Evolutionary conservation across 2,329 filamentous ascomycete species (phyloP).

Genomic region (Cordyceps pruinosa): DNA sequence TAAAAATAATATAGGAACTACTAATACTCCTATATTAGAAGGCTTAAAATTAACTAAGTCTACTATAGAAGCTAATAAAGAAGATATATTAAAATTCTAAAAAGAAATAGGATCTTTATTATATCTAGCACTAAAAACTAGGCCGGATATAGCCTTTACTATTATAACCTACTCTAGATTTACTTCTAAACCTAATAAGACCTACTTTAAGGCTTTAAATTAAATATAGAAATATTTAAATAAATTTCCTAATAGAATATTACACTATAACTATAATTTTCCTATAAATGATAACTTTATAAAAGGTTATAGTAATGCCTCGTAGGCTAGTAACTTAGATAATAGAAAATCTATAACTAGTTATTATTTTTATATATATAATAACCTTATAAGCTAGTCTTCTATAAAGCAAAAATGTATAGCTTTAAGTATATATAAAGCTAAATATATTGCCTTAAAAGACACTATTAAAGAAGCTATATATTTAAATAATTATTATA

Average conservation of each 20-base stretch:
- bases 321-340: not conserved
- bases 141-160: not conserved
- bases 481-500: not conserved
- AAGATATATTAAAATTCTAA: conserved; percentile 2
- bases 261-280: conserved; percentile 5
- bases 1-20: conserved; percentile 1
- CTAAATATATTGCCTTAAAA: conserved; percentile 1
- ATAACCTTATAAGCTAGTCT: not conserved
- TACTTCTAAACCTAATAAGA: conserved; percentile 3
- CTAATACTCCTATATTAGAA: not conserved
- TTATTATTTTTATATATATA: not conserved
- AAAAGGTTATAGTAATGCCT: not conserved
- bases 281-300: not conserved
- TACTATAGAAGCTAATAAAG: not conserved
- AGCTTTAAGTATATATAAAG: not conserved
- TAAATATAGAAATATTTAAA: conserved; percentile 5
- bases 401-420: conserved; percentile 2
- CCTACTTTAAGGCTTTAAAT: not conserved
- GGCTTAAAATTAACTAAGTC: not conserved
- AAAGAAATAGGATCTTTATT: conserved; percentile 6
- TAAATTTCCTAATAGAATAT: not conserved
- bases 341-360: not conserved
- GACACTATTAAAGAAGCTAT: not conserved
- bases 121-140: conserved; percentile 1
- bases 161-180: not conserved